Evolutionary conservation across 1,139 yeast species (phyloP).

Genomic region (Magnusiomyces magnusii): DNA sequence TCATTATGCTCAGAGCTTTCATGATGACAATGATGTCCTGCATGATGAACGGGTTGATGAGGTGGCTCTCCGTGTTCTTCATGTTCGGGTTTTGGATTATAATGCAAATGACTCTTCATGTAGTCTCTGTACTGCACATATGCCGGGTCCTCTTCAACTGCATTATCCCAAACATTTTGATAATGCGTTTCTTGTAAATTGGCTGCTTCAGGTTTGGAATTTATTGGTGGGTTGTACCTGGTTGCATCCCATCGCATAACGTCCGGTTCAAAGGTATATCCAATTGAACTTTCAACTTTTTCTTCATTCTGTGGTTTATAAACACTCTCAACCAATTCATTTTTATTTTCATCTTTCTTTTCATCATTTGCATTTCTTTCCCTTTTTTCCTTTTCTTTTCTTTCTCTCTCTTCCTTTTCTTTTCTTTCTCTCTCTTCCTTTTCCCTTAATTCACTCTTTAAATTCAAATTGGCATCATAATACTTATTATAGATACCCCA

Average conservation of each 20-base stretch:
- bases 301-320: background rate
- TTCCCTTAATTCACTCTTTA: conserved; percentile 6
- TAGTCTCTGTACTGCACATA: background rate
- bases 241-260: conserved; percentile 39
- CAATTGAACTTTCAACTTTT: background rate
- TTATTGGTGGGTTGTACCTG: conserved; percentile 36
- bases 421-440: background rate
- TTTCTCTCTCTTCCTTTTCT: background rate
- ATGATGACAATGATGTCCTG: background rate
- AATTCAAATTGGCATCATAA: conserved; percentile 25
- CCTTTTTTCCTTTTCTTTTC: background rate
- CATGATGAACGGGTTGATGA: conserved; percentile 6
- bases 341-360: background rate
- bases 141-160: conserved; percentile 9
- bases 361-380: background rate
- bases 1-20: background rate
- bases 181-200: conserved; percentile 23
- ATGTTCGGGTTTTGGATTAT: conserved; percentile 7
- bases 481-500: conserved; percentile 41
- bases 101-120: conserved; percentile 3
- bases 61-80: conserved; percentile 3
- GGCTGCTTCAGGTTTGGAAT: conserved; percentile 38
- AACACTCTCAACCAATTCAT: background rate
- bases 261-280: conserved; percentile 26
- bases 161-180: conserved; percentile 29